Evolutionary conservation across 1,139 yeast genomes (phyloP).

Genomic region (Kodamaea alishanica): DNA sequence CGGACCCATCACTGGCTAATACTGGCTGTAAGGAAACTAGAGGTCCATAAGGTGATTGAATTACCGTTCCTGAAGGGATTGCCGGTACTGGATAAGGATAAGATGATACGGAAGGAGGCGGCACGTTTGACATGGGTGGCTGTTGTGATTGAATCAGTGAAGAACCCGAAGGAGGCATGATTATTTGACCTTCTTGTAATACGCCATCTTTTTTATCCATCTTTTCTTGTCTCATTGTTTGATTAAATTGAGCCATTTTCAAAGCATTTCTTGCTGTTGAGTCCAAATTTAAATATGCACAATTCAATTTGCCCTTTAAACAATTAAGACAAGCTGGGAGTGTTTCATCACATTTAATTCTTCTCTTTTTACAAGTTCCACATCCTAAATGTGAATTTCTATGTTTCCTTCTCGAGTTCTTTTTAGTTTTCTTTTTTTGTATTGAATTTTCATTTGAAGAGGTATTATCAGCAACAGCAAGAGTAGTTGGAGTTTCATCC

Average conservation of each 20-base stretch:
- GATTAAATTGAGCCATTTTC: constrained; percentile 50
- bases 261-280: constrained; percentile 49
- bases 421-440: constrained; percentile 24
- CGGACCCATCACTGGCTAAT: constrained; percentile 18
- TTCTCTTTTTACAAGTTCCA: constrained; percentile 61
- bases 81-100: constrained; percentile 11
- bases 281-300: constrained; percentile 52
- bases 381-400: constrained; percentile 63
- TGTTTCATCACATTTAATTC: constrained; percentile 67
- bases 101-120: constrained; percentile 3
- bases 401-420: constrained; percentile 56
- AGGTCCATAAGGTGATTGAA: constrained; percentile 37
- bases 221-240: constrained; percentile 35
- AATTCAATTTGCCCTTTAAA: constrained; percentile 52
- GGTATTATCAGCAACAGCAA: not conserved
- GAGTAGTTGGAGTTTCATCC: constrained; percentile 1
- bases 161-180: not conserved
- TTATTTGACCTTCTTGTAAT: constrained; percentile 3
- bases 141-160: constrained; percentile 4
- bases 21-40: constrained; percentile 35
- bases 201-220: constrained; percentile 12
- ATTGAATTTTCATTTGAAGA: not conserved
- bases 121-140: constrained; percentile 3
- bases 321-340: constrained; percentile 62
- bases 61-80: constrained; percentile 16